Conservation (phyloP, 805 yeast genomes). For the Saturnispora silvae region DNA sequence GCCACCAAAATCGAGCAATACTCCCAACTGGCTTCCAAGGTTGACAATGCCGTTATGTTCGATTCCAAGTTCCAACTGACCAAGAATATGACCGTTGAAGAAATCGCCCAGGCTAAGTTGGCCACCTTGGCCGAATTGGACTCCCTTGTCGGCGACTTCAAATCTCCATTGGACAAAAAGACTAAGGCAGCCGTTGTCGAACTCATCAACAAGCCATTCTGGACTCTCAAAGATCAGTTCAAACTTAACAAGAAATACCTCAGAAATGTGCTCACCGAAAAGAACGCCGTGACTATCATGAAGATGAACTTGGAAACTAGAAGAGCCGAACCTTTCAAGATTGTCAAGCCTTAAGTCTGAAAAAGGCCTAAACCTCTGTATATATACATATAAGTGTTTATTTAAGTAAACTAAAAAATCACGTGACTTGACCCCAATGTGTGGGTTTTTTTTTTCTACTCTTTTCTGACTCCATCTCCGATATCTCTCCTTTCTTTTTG, state of each 20-base stretch:
- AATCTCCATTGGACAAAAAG: not conserved
- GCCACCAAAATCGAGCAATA: slow-evolving; percentile 24
- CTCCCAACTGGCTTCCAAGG: slow-evolving; percentile 25
- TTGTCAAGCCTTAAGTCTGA: slow-evolving; percentile 39
- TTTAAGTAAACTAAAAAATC: not conserved
- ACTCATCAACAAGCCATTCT: slow-evolving; percentile 33
- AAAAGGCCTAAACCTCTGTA: not conserved
- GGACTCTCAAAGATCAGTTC: slow-evolving; percentile 28
- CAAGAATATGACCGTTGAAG: slow-evolving; percentile 28
- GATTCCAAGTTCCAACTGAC: slow-evolving; percentile 34
- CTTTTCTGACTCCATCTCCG: not conserved
- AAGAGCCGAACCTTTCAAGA: slow-evolving; percentile 41
- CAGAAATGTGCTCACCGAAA: slow-evolving; percentile 49
- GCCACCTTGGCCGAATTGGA: slow-evolving; percentile 15
- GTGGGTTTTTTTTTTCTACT: not conserved
- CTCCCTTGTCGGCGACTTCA: slow-evolving; percentile 14
- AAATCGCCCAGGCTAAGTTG: slow-evolving; percentile 19
- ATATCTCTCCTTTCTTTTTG: no score
- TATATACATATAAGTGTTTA: no score
- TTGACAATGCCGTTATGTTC: slow-evolving; percentile 39
- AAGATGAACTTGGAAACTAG: slow-evolving; percentile 52
- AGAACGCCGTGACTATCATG: slow-evolving; percentile 39
- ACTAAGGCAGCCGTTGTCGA: slow-evolving; percentile 24
- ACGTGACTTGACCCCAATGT: not conserved
- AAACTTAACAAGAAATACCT: slow-evolving; percentile 38